phyloP scores from a whole-genome alignment of 2,329 filamentous ascomycete genomes.

The Epichloe festucae region DNA sequence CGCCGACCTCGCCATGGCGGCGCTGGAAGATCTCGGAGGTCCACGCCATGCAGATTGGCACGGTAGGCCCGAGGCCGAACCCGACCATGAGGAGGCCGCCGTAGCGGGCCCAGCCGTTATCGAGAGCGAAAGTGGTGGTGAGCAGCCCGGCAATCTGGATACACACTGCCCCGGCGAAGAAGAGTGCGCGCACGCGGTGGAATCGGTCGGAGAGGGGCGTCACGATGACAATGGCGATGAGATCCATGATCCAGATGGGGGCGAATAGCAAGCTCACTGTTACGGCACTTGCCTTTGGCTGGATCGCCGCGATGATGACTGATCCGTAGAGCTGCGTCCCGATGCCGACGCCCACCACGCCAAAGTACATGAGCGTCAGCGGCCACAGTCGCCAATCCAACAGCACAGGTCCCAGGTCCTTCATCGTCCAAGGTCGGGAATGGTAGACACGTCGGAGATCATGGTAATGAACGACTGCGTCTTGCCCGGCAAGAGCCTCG shows the following conservation, averaged over 20 bases:
- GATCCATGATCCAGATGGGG: slow-evolving; percentile 89
- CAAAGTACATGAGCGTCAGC: slow-evolving; percentile 82
- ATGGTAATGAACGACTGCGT: slow-evolving; percentile 70
- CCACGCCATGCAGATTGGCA: slow-evolving; percentile 92
- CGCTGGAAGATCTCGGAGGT: slow-evolving; percentile 81
- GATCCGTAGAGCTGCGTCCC: slow-evolving; percentile 81
- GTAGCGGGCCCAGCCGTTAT: slow-evolving; percentile 70
- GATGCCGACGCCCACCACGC: slow-evolving; percentile 84
- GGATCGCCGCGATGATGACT: slow-evolving; percentile 71
- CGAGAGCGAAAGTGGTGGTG: slow-evolving; percentile 59
- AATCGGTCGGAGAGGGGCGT: slow-evolving; percentile 82
- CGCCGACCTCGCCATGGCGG: slow-evolving; percentile 80
- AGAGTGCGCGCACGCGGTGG: slow-evolving; percentile 63
- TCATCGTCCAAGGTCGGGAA: slow-evolving; percentile 55
- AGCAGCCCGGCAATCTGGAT: slow-evolving; percentile 76
- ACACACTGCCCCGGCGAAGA: slow-evolving; percentile 64
- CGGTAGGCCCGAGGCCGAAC: slow-evolving; percentile 80
- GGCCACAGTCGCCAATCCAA: slow-evolving; percentile 86
- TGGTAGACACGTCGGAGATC: slow-evolving; percentile 75
- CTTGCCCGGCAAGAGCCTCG: slow-evolving; percentile 62
- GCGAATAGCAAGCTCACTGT: slow-evolving; percentile 73
- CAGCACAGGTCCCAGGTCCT: slow-evolving; percentile 57
- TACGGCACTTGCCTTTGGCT: slow-evolving; percentile 58
- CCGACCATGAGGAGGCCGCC: slow-evolving; percentile 81
- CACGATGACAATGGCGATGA: slow-evolving; percentile 73